Evolutionary conservation across 2,329 filamentous ascomycete species (phyloP).

Genomic region (Triangularia setosa): DNA sequence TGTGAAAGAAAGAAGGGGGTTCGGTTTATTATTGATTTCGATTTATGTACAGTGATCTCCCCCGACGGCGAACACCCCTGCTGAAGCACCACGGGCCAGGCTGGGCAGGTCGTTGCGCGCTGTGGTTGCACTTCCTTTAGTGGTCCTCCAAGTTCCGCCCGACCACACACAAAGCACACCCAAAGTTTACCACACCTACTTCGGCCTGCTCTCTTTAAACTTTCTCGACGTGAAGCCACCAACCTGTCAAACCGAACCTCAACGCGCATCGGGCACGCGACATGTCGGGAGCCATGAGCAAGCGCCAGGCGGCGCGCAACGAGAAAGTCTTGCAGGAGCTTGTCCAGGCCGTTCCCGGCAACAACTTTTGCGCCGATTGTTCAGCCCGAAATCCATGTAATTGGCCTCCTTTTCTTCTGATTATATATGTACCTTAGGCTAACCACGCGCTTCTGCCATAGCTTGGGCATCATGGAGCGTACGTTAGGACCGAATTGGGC

Average conservation of each 20-base stretch:
- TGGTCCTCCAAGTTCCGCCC: conserved; percentile 12
- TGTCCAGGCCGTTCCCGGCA: conserved; percentile 76
- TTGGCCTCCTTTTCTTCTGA: conserved; percentile 30
- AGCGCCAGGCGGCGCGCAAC: conserved; percentile 96
- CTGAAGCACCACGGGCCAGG: not conserved
- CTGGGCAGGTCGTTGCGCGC: conserved; percentile 14
- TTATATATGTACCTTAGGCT: conserved; percentile 28
- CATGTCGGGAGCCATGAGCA: conserved; percentile 70
- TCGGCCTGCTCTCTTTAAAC: not conserved
- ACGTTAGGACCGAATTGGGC: conserved; percentile 37
- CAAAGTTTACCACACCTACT: conserved; percentile 1
- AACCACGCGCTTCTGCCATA: conserved; percentile 36
- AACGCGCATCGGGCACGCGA: conserved; percentile 11
- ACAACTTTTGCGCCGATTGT: conserved; percentile 93
- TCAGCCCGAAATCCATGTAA: conserved; percentile 84
- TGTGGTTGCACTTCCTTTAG: conserved; percentile 8
- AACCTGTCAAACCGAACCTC: not conserved
- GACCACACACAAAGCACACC: conserved; percentile 10
- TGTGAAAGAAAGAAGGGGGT: not conserved
- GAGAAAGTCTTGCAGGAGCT: conserved; percentile 89
- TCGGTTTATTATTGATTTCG: not conserved
- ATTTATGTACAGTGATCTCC: not conserved
- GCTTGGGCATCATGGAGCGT: conserved; percentile 98
- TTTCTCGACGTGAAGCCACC: not conserved
- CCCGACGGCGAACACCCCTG: conserved; percentile 6